phyloP scores from a whole-genome alignment of 805 yeast species.

The Candida pini region DNA sequence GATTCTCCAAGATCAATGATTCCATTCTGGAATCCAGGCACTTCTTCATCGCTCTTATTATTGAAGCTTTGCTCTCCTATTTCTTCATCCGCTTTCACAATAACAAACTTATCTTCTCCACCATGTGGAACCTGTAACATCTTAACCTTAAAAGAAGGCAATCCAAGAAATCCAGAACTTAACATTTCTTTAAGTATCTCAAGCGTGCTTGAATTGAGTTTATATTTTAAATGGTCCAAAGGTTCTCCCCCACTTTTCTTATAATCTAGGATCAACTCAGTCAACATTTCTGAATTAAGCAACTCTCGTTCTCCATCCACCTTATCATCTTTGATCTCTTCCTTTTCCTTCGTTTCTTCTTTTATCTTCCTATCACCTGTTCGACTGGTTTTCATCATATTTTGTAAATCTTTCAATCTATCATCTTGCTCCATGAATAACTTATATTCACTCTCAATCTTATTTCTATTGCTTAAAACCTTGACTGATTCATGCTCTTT shows the following conservation, averaged over 20 bases:
- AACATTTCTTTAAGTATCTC: slow-evolving; percentile 11
- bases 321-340: slow-evolving; percentile 7
- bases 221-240: slow-evolving; percentile 4
- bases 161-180: slow-evolving; percentile 12
- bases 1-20: neutral
- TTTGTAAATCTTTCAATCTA: too few relatives aligned
- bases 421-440: slow-evolving; percentile 8
- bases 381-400: too few relatives aligned
- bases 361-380: slow-evolving; percentile 2
- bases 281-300: slow-evolving; percentile 13
- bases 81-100: slow-evolving; percentile 17
- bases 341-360: slow-evolving; percentile 2
- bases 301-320: slow-evolving; percentile 6
- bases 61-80: slow-evolving; percentile 1
- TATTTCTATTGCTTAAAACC: slow-evolving; percentile 18
- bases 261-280: slow-evolving; percentile 19
- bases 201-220: slow-evolving; percentile 13
- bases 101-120: slow-evolving; percentile 18
- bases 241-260: neutral
- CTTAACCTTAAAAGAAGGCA: slow-evolving; percentile 22
- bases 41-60: slow-evolving; percentile 1
- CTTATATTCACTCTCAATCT: slow-evolving; percentile 16
- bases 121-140: slow-evolving; percentile 4
- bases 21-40: neutral
- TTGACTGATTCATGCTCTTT: slow-evolving; percentile 19